Percentiles rank a stretch among this genome's conserved stretches.
Conservation (phyloP, 306 rosid genomes). For the Prunus mira region DNA sequence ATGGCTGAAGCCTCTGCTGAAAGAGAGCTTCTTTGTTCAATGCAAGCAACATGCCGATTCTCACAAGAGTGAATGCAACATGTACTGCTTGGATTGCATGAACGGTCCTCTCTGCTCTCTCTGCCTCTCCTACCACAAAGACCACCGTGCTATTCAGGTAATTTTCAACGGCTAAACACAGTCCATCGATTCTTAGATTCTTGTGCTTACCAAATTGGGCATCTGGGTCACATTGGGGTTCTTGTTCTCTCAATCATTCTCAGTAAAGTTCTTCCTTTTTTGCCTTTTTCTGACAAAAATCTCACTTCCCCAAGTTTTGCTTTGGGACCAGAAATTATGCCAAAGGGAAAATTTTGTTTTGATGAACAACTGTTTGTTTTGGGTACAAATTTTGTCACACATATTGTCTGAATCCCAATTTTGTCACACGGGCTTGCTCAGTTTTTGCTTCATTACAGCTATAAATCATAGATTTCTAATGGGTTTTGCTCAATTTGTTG, state of each 20-base stretch:
- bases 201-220: background rate
- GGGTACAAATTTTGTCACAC: too few relatives aligned
- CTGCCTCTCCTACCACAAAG: conserved; percentile 75
- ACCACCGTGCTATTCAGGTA: conserved; percentile 93
- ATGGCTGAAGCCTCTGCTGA: conserved; percentile 89
- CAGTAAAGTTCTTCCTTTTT: background rate
- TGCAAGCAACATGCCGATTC: conserved; percentile 88
- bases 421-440: background rate
- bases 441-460: background rate
- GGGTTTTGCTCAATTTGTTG: background rate
- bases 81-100: conserved; percentile 98
- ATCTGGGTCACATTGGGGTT: background rate
- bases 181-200: too few relatives aligned
- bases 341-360: background rate
- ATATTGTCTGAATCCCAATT: too few relatives aligned
- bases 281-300: conserved; percentile 10
- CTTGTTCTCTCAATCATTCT: background rate
- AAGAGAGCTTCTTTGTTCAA: conserved; percentile 86
- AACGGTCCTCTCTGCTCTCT: conserved; percentile 91
- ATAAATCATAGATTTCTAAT: conserved; percentile 5
- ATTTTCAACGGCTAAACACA: background rate
- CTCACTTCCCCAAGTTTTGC: background rate
- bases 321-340: background rate
- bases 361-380: background rate
- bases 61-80: conserved; percentile 95